These are phyloP conservation scores for Microbotryum saponariae DNA, from an alignment of 1,284 basidiomycete genomes.

Conservation along the genomic window DNA sequence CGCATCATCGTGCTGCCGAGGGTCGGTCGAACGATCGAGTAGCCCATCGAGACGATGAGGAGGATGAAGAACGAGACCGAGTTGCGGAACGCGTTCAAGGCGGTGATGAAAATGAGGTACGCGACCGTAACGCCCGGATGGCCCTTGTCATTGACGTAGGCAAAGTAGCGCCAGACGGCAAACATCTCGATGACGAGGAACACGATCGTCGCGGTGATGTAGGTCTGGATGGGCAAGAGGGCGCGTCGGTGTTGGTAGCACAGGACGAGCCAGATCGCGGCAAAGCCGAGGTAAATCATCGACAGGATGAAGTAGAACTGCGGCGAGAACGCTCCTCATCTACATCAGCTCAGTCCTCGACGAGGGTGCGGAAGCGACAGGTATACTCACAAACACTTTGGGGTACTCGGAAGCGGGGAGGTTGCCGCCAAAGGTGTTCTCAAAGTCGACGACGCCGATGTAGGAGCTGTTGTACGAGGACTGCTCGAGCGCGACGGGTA, in stretches of 20 bases:
- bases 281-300: slow-evolving; percentile 63
- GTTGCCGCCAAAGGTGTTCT: slow-evolving; percentile 79
- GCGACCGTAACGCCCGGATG: slow-evolving; percentile 53
- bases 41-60: slow-evolving; percentile 58
- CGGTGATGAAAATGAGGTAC: slow-evolving; percentile 80
- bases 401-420: slow-evolving; percentile 91
- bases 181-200: slow-evolving; percentile 91
- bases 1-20: slow-evolving; percentile 69
- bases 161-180: slow-evolving; percentile 79
- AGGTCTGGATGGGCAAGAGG: slow-evolving; percentile 81
- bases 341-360: not conserved
- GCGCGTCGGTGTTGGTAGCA: slow-evolving; percentile 77
- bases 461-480: slow-evolving; percentile 47
- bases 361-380: not conserved
- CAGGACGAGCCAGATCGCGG: slow-evolving; percentile 68
- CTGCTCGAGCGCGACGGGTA: slow-evolving; percentile 28
- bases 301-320: slow-evolving; percentile 86
- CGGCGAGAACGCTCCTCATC: not conserved
- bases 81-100: slow-evolving; percentile 87
- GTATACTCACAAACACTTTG: slow-evolving; percentile 75
- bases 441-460: slow-evolving; percentile 71
- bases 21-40: slow-evolving; percentile 44
- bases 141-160: slow-evolving; percentile 83
- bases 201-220: slow-evolving; percentile 81
- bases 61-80: slow-evolving; percentile 92